Evolutionary conservation across 169 alveolate genomes (phyloP).

Genomic region (Plasmodium cynomolgi): DNA sequence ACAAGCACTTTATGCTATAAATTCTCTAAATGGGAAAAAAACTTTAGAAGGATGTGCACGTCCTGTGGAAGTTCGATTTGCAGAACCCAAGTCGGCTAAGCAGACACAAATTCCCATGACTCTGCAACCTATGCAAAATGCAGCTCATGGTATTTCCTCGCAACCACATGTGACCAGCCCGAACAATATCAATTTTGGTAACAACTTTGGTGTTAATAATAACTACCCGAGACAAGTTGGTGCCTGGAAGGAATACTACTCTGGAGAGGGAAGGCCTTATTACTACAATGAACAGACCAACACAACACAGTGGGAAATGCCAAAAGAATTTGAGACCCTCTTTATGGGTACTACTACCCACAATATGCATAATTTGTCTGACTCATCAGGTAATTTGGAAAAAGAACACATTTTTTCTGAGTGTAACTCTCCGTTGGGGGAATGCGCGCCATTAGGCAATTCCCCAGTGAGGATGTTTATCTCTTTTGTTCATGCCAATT

Average conservation of each 20-base stretch:
- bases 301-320: slow-evolving; percentile 93
- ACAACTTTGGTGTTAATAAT: slow-evolving; percentile 75
- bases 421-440: neutral
- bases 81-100: slow-evolving; percentile 84
- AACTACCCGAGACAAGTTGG: slow-evolving; percentile 88
- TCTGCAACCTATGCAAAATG: slow-evolving; percentile 60
- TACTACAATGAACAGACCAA: slow-evolving; percentile 89
- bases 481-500: neutral
- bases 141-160: slow-evolving; percentile 59
- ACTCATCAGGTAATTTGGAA: slow-evolving; percentile 73
- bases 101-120: slow-evolving; percentile 66
- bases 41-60: slow-evolving; percentile 87
- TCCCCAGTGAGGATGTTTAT: neutral
- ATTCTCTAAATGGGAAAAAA: slow-evolving; percentile 84
- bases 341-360: slow-evolving; percentile 31
- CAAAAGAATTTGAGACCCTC: slow-evolving; percentile 87
- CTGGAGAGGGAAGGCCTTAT: slow-evolving; percentile 90
- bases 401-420: neutral
- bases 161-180: slow-evolving; percentile 48
- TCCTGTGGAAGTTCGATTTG: slow-evolving; percentile 93
- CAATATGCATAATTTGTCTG: slow-evolving; percentile 75
- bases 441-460: neutral
- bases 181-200: slow-evolving; percentile 47
- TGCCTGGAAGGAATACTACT: slow-evolving; percentile 89
- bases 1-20: slow-evolving; percentile 91